Evolutionary conservation across 495 filamentous ascomycete genomes (phyloP).

Genomic region (Penicillium ochrochloron): DNA sequence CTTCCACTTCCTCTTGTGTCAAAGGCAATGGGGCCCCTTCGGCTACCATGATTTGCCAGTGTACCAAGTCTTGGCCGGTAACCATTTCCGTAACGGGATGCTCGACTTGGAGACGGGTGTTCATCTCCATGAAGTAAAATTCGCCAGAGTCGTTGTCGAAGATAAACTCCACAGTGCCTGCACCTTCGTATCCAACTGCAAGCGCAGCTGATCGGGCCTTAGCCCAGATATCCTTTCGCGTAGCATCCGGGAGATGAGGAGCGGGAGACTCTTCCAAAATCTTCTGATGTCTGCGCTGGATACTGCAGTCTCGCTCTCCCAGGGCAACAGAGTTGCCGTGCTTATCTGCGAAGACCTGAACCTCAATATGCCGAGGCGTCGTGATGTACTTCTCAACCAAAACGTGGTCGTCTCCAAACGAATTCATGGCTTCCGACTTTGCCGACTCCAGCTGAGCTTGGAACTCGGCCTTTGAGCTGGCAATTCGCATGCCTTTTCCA

Average conservation of each 20-base stretch:
- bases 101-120: constrained; percentile 94
- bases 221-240: constrained; percentile 87
- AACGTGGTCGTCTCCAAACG: constrained; percentile 96
- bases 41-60: constrained; percentile 94
- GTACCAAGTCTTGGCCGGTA: constrained; percentile 90
- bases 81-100: constrained; percentile 98
- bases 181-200: constrained; percentile 93
- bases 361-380: constrained; percentile 93
- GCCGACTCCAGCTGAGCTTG: constrained; percentile 80
- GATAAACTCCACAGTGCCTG: constrained; percentile 98
- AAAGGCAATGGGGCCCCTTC: constrained; percentile 86
- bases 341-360: constrained; percentile 95
- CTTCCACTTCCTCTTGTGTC: constrained; percentile 80
- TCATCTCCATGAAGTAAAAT: constrained; percentile 99
- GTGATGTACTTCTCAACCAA: constrained; percentile 96
- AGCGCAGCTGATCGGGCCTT: constrained; percentile 89
- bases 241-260: constrained; percentile 76
- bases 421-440: constrained; percentile 85
- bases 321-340: constrained; percentile 83
- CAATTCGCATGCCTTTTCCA: constrained; percentile 99
- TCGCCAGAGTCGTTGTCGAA: constrained; percentile 92
- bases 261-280: constrained; percentile 97
- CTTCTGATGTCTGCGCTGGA: constrained; percentile 92
- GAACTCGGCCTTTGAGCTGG: constrained; percentile 73
- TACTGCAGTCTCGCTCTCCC: constrained; percentile 84